Evolutionary conservation across 1,284 basidiomycete species (phyloP).

Genomic region (Ceratobasidium sp.): DNA sequence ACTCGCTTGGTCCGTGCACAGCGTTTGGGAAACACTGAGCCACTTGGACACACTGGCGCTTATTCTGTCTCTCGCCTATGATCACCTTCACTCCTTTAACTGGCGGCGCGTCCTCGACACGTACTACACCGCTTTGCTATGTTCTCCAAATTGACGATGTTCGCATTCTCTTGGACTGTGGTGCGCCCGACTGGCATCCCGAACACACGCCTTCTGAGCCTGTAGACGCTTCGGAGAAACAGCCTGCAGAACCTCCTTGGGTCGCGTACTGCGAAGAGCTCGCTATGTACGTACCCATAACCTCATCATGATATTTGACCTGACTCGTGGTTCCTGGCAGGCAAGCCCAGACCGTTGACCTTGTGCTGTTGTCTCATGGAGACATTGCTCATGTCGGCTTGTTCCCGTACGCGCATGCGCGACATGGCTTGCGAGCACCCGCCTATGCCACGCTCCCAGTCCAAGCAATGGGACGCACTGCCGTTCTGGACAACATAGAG

Average conservation of each 20-base stretch:
- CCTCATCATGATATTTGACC: not conserved
- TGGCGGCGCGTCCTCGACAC: slow-evolving; percentile 77
- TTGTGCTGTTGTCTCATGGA: slow-evolving; percentile 93
- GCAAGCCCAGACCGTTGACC: slow-evolving; percentile 77
- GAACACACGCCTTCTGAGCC: slow-evolving; percentile 60
- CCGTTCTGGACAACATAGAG: slow-evolving; percentile 84
- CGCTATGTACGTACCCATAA: slow-evolving; percentile 64
- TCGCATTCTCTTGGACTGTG: slow-evolving; percentile 93
- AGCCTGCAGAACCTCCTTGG: slow-evolving; percentile 60
- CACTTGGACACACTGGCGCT: slow-evolving; percentile 19
- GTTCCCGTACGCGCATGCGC: slow-evolving; percentile 89
- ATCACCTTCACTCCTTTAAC: slow-evolving; percentile 93
- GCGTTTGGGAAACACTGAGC: slow-evolving; percentile 6
- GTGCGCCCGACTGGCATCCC: slow-evolving; percentile 86
- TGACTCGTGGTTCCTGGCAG: slow-evolving; percentile 56
- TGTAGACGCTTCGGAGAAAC: slow-evolving; percentile 54
- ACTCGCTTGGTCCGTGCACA: slow-evolving; percentile 41
- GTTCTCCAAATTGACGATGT: slow-evolving; percentile 95
- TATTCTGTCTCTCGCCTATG: slow-evolving; percentile 61
- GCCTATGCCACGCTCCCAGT: slow-evolving; percentile 97
- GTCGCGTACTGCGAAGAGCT: slow-evolving; percentile 72
- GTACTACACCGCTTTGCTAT: slow-evolving; percentile 78
- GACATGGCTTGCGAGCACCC: slow-evolving; percentile 89
- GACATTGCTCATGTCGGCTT: slow-evolving; percentile 89
- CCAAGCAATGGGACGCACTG: slow-evolving; percentile 94